phyloP scores from a whole-genome alignment of 352 stramenopile genomes.

The Phytophthora colocasiae region DNA sequence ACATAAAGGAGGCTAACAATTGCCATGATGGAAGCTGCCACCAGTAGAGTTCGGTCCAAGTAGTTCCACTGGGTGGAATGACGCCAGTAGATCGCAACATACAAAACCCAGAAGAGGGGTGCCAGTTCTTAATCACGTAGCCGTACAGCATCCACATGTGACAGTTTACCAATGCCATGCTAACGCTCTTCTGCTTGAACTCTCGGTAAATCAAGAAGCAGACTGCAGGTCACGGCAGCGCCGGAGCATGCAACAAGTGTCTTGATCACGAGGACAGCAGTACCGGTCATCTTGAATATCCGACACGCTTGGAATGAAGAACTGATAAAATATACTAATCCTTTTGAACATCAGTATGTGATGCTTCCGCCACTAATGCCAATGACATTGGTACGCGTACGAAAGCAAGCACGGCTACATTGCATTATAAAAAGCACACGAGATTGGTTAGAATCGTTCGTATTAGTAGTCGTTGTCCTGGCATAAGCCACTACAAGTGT shows the following conservation, averaged over 20 bases:
- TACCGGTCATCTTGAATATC: neutral
- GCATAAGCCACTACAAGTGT: no score
- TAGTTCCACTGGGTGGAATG: neutral
- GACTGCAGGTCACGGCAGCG: neutral
- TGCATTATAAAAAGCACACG: no score
- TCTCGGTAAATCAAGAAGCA: neutral
- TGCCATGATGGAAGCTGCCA: neutral
- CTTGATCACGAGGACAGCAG: neutral
- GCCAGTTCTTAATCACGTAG: neutral
- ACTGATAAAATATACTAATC: neutral
- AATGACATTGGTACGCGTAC: neutral
- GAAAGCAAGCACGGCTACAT: no score
- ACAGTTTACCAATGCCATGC: neutral
- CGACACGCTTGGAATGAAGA: neutral
- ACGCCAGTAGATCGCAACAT: neutral
- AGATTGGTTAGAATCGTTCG: no score
- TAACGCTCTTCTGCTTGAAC: neutral
- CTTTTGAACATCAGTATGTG: neutral
- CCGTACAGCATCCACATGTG: neutral
- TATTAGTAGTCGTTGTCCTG: no score
- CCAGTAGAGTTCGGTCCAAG: neutral
- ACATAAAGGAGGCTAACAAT: neutral
- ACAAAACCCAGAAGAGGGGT: neutral
- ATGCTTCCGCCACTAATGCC: no score
- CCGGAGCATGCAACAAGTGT: conserved; percentile 1